Evolutionary conservation across 805 yeast species (phyloP).

Genomic region (Metschnikowia orientalis): DNA sequence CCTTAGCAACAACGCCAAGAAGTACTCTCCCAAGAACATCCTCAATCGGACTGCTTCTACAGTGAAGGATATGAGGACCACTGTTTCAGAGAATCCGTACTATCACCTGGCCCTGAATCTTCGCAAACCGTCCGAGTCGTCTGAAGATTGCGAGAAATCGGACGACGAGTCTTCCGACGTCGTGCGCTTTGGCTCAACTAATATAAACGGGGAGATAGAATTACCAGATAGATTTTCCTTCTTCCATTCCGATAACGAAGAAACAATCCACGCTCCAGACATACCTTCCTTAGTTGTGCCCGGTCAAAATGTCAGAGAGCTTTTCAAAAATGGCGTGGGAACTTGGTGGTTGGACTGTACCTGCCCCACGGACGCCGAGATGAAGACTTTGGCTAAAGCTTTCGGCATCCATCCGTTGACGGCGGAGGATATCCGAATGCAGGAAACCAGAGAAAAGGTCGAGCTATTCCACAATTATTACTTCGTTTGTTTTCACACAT

Average conservation of each 20-base stretch:
- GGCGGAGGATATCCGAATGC: slow-evolving; percentile 94
- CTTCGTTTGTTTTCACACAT: slow-evolving; percentile 95
- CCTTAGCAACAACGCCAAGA: slow-evolving; percentile 51
- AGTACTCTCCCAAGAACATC: slow-evolving; percentile 53
- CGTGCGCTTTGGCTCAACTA: slow-evolving; percentile 39
- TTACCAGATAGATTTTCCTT: slow-evolving; percentile 79
- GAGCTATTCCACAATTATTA: slow-evolving; percentile 87
- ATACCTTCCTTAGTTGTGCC: slow-evolving; percentile 70
- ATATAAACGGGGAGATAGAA: slow-evolving; percentile 25
- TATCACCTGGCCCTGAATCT: slow-evolving; percentile 1
- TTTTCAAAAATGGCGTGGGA: slow-evolving; percentile 67
- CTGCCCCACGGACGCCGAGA: slow-evolving; percentile 92
- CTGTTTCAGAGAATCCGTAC: slow-evolving; percentile 1
- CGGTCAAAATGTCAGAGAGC: slow-evolving; percentile 59
- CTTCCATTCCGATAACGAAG: slow-evolving; percentile 76
- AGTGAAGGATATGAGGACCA: background rate
- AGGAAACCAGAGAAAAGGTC: slow-evolving; percentile 95
- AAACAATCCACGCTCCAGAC: slow-evolving; percentile 86
- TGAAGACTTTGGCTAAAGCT: slow-evolving; percentile 87
- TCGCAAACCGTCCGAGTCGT: slow-evolving; percentile 19
- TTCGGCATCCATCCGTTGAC: slow-evolving; percentile 98
- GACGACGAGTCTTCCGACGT: slow-evolving; percentile 27
- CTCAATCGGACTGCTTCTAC: slow-evolving; percentile 14
- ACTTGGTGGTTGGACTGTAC: slow-evolving; percentile 96
- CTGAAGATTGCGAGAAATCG: slow-evolving; percentile 20